Evolutionary conservation across 1,284 basidiomycete genomes (phyloP).

Genomic region (Irpex sp.): DNA sequence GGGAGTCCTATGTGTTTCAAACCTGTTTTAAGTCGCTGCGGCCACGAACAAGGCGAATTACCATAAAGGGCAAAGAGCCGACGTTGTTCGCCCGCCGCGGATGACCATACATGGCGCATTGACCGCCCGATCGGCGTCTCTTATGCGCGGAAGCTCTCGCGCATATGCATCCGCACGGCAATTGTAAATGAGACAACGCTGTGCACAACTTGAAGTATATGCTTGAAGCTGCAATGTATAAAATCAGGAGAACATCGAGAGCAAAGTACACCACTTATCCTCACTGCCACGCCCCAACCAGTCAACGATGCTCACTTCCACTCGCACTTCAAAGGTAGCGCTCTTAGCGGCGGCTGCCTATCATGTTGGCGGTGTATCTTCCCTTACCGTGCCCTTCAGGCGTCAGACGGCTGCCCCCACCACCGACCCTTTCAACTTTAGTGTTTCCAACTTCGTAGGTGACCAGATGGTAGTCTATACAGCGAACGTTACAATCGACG

Average conservation of each 20-base stretch:
- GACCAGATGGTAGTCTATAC: constrained; percentile 7
- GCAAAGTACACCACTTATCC: background rate
- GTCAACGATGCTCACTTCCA: background rate
- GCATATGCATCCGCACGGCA: too few species aligned
- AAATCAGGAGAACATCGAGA: background rate
- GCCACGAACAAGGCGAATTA: too few species aligned
- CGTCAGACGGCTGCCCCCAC: background rate
- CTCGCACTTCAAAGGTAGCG: background rate
- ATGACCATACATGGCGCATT: too few species aligned
- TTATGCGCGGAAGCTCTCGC: too few species aligned
- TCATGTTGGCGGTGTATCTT: background rate
- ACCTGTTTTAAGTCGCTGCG: too few species aligned
- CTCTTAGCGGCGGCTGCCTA: background rate
- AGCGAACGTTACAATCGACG: constrained; percentile 8
- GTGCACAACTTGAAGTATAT: too few species aligned
- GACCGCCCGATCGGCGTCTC: too few species aligned
- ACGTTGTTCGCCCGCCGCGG: too few species aligned
- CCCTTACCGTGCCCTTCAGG: background rate
- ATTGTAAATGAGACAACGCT: too few species aligned
- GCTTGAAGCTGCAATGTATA: too few species aligned
- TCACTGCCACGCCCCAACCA: background rate
- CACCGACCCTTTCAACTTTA: constrained; percentile 4
- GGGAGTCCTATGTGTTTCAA: too few species aligned
- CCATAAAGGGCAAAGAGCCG: too few species aligned
- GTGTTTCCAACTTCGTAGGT: constrained; percentile 5